Base-by-base conservation (phyloP, 169 alveolate species). In the Nephromyces sp. region DNA sequence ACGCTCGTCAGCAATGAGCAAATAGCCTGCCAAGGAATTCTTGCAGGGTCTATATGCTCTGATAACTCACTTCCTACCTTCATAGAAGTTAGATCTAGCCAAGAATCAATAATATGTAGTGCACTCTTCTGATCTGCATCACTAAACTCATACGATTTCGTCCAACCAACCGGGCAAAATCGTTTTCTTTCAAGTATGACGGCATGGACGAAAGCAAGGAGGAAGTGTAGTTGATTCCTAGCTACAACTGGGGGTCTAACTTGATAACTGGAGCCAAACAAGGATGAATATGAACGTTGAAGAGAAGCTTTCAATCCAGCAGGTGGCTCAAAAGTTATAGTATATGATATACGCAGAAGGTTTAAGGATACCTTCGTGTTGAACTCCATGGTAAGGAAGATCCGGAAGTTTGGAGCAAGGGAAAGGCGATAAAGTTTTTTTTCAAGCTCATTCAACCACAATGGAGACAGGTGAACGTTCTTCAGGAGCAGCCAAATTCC, bases 151-250 rank as follows among this genome's bases (percentile, higher is more conserved):
- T 95, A 94, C 66, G 74, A 78, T 80, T 95, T 95, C 71, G 98
- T 93, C 99, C 99, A 97, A 33, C 99, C 99, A 52, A 92, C 90
- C 21, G 98, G 98, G n/a, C 95, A 91, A 80, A 92, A 96, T 84
- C 98, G 87, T 28, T 95, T 86, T 78, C 98, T 84, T 72, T 95
- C 99, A 64, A 93, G 87, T 15, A 95, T 86, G 24, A 97, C 95
- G 32, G 99, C 98, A 80, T 97, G 99, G 76, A 95, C 87, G 93
- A 97, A 91, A 33, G 98, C 93, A 31, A 95, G 85, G 66, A 94
- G 85, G 90, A 95, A 93, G 78, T 94, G 97, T 27, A 97, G 84
- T 75, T 97, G 87, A 30, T 89, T 77, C 66, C 97, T 81, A 61
- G 90, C 96, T 21, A 88, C 80, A 34, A 92, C 90, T 2, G 84